Percentiles rank a stretch among this genome's conserved stretches.
Conservation (phyloP, 2,329 filamentous ascomycete genomes). For the Aureobasidium leucospermi region DNA sequence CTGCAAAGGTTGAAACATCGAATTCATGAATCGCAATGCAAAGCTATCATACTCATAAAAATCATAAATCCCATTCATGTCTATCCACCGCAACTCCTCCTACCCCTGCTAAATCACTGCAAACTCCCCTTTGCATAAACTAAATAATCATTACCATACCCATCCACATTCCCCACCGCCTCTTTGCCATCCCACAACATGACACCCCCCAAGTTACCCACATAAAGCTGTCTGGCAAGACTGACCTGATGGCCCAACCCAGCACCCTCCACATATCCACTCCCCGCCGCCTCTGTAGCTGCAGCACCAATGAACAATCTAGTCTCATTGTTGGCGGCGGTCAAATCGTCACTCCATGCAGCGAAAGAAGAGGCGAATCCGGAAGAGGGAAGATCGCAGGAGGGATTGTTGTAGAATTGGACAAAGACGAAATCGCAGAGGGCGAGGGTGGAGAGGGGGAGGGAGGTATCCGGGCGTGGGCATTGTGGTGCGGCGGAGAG, state of each 20-base stretch:
- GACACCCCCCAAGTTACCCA: slow-evolving; percentile 31
- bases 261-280: slow-evolving; percentile 26
- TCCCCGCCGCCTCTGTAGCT: slow-evolving; percentile 24
- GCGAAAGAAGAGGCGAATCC: slow-evolving; percentile 25
- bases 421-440: slow-evolving; percentile 34
- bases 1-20: no score
- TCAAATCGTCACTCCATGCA: slow-evolving; percentile 28
- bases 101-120: not conserved
- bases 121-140: slow-evolving; percentile 9
- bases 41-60: not conserved
- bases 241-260: slow-evolving; percentile 25
- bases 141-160: slow-evolving; percentile 13
- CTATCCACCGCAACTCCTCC: not conserved
- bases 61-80: not conserved
- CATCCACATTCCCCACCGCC: slow-evolving; percentile 24
- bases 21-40: not conserved
- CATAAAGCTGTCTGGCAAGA: slow-evolving; percentile 23
- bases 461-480: slow-evolving; percentile 31
- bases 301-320: slow-evolving; percentile 31
- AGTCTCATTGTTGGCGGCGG: slow-evolving; percentile 21
- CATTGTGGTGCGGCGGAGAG: slow-evolving; percentile 36
- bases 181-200: slow-evolving; percentile 35
- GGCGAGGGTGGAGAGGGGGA: slow-evolving; percentile 27
- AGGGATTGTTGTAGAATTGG: slow-evolving; percentile 40
- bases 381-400: slow-evolving; percentile 24